A percentile compares a stretch with the other conserved stretches of the same genome.
Evolutionary conservation across 129 eudicot species (phyloP).

Genomic region (Cynara cardunculus): DNA sequence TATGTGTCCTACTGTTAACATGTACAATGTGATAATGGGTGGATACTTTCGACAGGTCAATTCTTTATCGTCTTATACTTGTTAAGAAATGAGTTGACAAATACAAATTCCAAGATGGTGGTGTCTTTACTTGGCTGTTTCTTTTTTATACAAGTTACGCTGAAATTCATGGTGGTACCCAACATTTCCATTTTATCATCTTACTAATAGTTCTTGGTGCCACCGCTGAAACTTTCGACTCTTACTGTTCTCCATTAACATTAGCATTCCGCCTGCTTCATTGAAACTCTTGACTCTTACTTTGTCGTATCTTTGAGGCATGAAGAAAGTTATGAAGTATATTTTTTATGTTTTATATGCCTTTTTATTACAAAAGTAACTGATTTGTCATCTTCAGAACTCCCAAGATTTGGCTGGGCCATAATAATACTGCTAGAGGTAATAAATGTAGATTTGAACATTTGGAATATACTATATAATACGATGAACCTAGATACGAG

Average conservation of each 20-base stretch:
- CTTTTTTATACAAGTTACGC: neutral
- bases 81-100: conserved; percentile 1
- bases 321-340: neutral
- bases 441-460: neutral
- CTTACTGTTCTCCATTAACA: neutral
- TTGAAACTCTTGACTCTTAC: neutral
- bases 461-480: neutral
- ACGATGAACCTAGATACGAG: neutral
- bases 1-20: conserved; percentile 51
- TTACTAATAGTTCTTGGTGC: neutral
- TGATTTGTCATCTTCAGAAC: neutral
- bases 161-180: neutral
- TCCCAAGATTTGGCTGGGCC: neutral
- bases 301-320: neutral
- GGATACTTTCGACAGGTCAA: conserved; percentile 83
- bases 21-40: conserved; percentile 78
- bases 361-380: neutral
- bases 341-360: neutral
- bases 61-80: neutral
- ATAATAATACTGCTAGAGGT: neutral
- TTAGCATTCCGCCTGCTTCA: neutral
- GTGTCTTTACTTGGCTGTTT: neutral
- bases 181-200: neutral
- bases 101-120: conserved; percentile 3
- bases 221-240: neutral